These are phyloP conservation scores for Aureobasidium sp. DNA, from an alignment of 2,329 filamentous ascomycete genomes.

Conservation along the genomic window DNA sequence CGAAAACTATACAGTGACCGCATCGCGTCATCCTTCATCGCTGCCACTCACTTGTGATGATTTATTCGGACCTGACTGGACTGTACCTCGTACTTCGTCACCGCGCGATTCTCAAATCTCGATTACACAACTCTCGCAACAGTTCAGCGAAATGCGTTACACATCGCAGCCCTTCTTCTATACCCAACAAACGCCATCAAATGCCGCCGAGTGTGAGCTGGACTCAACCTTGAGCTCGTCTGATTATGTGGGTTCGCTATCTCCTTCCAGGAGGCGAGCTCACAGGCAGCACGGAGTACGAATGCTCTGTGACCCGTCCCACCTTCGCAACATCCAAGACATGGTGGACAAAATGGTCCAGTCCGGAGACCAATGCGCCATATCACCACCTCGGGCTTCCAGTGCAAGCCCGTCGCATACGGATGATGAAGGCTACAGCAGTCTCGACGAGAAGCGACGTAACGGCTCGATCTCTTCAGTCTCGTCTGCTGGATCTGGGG, in stretches of 20 bases:
- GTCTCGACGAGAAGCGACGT: slow-evolving; percentile 14
- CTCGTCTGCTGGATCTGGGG: neutral
- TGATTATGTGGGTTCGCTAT: slow-evolving; percentile 1
- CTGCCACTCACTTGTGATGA: slow-evolving; percentile 19
- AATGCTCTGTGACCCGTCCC: slow-evolving; percentile 26
- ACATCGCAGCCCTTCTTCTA: slow-evolving; percentile 16
- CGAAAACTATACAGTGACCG: slow-evolving; percentile 31
- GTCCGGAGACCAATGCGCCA: slow-evolving; percentile 27
- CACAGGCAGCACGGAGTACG: slow-evolving; percentile 8
- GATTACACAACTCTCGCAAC: slow-evolving; percentile 27
- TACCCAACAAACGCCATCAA: slow-evolving; percentile 10
- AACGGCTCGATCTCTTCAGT: slow-evolving; percentile 11
- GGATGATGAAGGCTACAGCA: slow-evolving; percentile 14
- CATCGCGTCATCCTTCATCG: slow-evolving; percentile 23
- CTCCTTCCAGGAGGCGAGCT: neutral
- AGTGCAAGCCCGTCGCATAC: neutral
- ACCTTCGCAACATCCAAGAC: slow-evolving; percentile 27
- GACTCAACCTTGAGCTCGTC: neutral
- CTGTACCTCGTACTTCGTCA: slow-evolving; percentile 25
- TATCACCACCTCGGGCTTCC: slow-evolving; percentile 7
- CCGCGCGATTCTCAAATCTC: slow-evolving; percentile 21
- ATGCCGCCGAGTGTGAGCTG: neutral
- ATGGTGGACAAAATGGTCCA: slow-evolving; percentile 31
- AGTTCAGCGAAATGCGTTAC: slow-evolving; percentile 26
- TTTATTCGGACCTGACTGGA: slow-evolving; percentile 20